Conservation (phyloP, 1,284 basidiomycete genomes). For the Rhodotorula sp. region DNA sequence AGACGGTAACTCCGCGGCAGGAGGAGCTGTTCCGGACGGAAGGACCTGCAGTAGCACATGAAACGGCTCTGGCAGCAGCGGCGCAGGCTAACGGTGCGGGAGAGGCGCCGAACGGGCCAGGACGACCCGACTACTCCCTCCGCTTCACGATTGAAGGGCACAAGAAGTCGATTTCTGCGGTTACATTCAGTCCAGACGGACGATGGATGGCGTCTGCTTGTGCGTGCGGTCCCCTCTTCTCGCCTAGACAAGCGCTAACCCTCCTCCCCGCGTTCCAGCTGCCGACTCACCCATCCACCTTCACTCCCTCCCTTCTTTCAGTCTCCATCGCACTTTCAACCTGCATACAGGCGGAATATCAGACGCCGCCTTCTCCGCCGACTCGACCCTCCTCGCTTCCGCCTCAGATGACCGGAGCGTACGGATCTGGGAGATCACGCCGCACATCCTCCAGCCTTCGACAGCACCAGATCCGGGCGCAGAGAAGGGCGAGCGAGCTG, state of each 20-base stretch:
- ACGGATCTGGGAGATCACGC: constrained; percentile 67
- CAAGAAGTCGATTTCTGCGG: constrained; percentile 50
- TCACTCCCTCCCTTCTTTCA: constrained; percentile 33
- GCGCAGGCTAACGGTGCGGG: neutral
- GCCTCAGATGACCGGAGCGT: constrained; percentile 87
- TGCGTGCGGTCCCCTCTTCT: constrained; percentile 22
- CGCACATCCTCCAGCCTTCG: neutral
- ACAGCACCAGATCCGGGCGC: neutral
- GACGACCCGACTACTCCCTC: constrained; percentile 33
- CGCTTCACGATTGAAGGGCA: constrained; percentile 53
- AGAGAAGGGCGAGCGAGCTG: constrained; percentile 8
- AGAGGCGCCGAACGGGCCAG: neutral
- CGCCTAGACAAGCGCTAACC: neutral
- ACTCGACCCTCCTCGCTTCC: constrained; percentile 76
- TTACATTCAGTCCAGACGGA: constrained; percentile 55
- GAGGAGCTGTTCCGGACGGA: neutral
- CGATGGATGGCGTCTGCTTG: constrained; percentile 51
- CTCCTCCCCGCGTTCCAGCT: constrained; percentile 13
- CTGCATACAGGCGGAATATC: constrained; percentile 63
- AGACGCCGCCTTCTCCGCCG: constrained; percentile 80
- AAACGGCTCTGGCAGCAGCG: neutral
- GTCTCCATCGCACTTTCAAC: constrained; percentile 24
- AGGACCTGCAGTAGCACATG: neutral
- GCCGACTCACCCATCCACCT: constrained; percentile 37
- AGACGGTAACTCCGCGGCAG: neutral